A percentile compares a stretch with the other conserved stretches of the same genome.
Evolutionary conservation across 2,329 filamentous ascomycete genomes (phyloP).

Genomic region (Metarhizium rileyi): DNA sequence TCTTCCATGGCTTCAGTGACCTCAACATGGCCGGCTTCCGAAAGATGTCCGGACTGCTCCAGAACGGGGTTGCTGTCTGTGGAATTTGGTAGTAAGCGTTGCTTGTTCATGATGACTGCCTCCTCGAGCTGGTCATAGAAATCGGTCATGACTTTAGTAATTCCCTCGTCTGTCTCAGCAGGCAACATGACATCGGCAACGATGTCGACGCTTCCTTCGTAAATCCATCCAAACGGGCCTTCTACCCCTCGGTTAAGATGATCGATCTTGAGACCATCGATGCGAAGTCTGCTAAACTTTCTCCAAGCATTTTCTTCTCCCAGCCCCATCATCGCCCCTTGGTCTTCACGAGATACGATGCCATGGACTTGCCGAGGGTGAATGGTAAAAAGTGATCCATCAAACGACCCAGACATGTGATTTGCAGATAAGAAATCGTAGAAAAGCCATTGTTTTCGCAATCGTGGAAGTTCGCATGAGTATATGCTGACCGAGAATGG

Average conservation of each 20-base stretch:
- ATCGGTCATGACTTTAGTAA: slow-evolving; percentile 91
- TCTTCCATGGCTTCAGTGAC: slow-evolving; percentile 7
- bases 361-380: slow-evolving; percentile 87
- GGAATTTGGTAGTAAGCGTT: slow-evolving; percentile 48
- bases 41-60: slow-evolving; percentile 23
- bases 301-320: slow-evolving; percentile 74
- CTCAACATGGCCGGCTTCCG: slow-evolving; percentile 15
- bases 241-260: slow-evolving; percentile 90
- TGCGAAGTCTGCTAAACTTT: slow-evolving; percentile 84
- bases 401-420: slow-evolving; percentile 91
- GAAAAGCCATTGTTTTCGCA: slow-evolving; percentile 94
- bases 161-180: slow-evolving; percentile 74
- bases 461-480: slow-evolving; percentile 83
- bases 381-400: slow-evolving; percentile 93
- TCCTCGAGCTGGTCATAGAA: slow-evolving; percentile 95
- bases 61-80: slow-evolving; percentile 17
- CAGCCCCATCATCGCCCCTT: slow-evolving; percentile 43
- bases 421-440: slow-evolving; percentile 95
- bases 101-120: slow-evolving; percentile 71
- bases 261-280: slow-evolving; percentile 90
- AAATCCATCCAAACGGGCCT: slow-evolving; percentile 95
- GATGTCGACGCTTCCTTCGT: slow-evolving; percentile 94
- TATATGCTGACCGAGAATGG: slow-evolving; percentile 94
- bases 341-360: slow-evolving; percentile 52
- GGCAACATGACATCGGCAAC: slow-evolving; percentile 94